A percentile compares a stretch with the other conserved stretches of the same genome.
Conservation (phyloP, 192 early-diverging fungal genomes). For the Dissophora ornata region DNA sequence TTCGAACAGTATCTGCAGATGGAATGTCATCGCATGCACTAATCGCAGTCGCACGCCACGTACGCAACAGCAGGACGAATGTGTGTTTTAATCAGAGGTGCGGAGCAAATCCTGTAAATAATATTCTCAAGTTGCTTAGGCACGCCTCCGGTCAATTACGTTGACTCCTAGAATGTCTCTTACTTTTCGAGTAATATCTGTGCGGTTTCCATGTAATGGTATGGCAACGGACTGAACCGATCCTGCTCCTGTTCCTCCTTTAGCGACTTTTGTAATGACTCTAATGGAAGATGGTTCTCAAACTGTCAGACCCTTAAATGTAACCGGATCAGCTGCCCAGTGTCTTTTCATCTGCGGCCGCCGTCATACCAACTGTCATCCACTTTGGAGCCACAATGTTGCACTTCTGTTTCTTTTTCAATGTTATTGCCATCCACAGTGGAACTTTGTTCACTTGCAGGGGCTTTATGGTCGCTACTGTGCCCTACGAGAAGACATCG, state of each 20-base stretch:
- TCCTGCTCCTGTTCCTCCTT: slow-evolving; percentile 72
- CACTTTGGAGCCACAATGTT: slow-evolving; percentile 83
- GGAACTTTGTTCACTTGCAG: slow-evolving; percentile 81
- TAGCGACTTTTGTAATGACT: slow-evolving; percentile 70
- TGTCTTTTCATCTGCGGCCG: no score
- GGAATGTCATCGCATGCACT: slow-evolving; percentile 89
- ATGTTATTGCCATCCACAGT: slow-evolving; percentile 86
- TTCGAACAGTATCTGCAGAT: slow-evolving; percentile 75
- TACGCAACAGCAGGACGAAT: no score
- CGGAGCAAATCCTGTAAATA: not conserved
- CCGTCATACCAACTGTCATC: slow-evolving; percentile 83
- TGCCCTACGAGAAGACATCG: no score
- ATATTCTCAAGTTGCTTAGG: no score
- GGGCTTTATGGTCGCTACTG: slow-evolving; percentile 83
- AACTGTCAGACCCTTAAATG: no score
- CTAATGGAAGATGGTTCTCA: no score
- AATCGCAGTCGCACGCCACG: no score
- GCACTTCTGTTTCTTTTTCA: slow-evolving; percentile 87
- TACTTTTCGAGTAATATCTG: slow-evolving; percentile 82
- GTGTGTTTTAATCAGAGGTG: no score
- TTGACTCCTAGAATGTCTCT: no score
- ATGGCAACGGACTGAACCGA: slow-evolving; percentile 79
- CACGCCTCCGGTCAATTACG: no score
- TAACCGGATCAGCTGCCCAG: no score
- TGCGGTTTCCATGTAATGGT: slow-evolving; percentile 85